Base-by-base conservation (phyloP, 116 monocot species). In the Dioscorea cayenensis region DNA sequence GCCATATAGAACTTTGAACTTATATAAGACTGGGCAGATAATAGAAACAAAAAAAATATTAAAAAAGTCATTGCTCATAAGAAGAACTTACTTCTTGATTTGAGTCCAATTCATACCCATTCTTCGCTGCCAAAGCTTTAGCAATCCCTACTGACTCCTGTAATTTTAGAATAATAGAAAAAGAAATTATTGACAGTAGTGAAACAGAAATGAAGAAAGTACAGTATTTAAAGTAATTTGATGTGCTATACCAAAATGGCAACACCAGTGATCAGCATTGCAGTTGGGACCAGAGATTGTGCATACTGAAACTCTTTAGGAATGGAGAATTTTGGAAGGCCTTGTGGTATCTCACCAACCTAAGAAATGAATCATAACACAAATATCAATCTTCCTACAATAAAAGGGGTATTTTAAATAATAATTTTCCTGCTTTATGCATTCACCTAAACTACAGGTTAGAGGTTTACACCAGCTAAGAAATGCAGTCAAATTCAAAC, bases 141-240 rank as follows among this genome's bases (percentile, higher is more conserved):
- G 94, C 94, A 71, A 94, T 94, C 28, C 94, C 94, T 28, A 94
- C 94, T 71, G 94, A 91, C 73, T 94, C 94, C 94, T 94, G 73
- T 59, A 63, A 58, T 35, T 32, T 16, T 32, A 62, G 17, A 62
- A 43, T 64, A 17, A 28, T 63, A 22, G 19, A 50, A 23, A 5
- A 35, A 32, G 18, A 32, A 65, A 28, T 29, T 28, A 18, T 50
- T 28, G n/a, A n/a, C 5, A 51, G 16, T 12, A 25, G 38, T 74
- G 3, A 28, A 74, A 75, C 28, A 73, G 71, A 60, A 50, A 60
- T 37, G 28, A 75, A 66, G 66, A 77, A 28, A 61, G 11, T 38
- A 64, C n/a, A 62, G 8, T 64, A 28, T 20, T 27, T 55, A 16
- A 14, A 43, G 43, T 43, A 43, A 43, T 43, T 7, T 38, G 25